Base-by-base conservation (phyloP, 108 stramenopile genomes). In the Licmophora abbreviata region DNA sequence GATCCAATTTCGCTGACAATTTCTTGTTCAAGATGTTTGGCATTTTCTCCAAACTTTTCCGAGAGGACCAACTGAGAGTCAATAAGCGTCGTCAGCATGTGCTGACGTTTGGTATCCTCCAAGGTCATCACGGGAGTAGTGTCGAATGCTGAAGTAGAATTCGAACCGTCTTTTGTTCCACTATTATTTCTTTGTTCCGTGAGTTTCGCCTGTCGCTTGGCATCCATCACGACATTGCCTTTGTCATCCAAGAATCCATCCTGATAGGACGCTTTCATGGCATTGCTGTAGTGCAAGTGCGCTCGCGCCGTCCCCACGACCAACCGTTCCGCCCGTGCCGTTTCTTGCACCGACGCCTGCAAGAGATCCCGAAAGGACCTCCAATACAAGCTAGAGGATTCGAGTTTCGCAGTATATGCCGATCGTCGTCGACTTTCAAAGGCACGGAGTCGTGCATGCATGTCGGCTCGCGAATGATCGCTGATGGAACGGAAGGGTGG, bases 341-440 rank as follows among this genome's bases (percentile, higher is more conserved):
- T 88, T 54, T 88, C 86, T 9, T 66, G 50, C 14, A 81, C n/a
- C 18, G 58, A 48, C 23, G 72, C 69, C 18, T 66, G 51, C 48
- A 83, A 52, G 27, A 88, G 59, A 2, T 77, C 73, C 14, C 81
- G 70, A 56, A 83, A 84, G 21, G 79, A 73, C 17, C 73, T 77
- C 83, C 83, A 89, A 52, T 89, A 89, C 45, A 89, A 48, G 4
- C 63, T 68, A 20, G 73, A 66, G 7, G 81, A 78, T 29, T 77
- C 73, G 10, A 83, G 65, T 40, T 87, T 87, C 56, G 81, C 64
- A 24, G 61, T 51, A 57, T 87, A 83, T 2, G 75, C 78, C 15
- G 63, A 31, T 30, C 81, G 66, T 29, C 85, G 78, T 44, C 64
- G 59, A 18, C 71, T 50, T 58, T 87, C 85, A 38, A 83, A 87